phyloP scores from a whole-genome alignment of 192 early-diverging fungal genomes.

The Coemansia sp. region DNA sequence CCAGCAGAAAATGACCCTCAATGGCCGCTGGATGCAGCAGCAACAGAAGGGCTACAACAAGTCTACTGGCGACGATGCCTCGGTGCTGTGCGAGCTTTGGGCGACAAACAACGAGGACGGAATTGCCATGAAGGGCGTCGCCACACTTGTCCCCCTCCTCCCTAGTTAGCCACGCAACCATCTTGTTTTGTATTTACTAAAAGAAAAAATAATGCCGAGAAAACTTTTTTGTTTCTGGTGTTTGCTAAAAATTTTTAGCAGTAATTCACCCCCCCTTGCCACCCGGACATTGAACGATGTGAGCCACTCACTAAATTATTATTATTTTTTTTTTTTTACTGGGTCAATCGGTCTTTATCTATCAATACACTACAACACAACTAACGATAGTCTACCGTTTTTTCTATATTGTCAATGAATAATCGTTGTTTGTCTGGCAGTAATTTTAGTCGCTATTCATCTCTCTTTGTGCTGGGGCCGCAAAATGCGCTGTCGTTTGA shows the following conservation, averaged over 20 bases:
- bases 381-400: no score
- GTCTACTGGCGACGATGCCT: slow-evolving; percentile 21
- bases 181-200: slow-evolving; percentile 4
- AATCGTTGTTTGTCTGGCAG: no score
- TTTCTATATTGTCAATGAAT: no score
- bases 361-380: no score
- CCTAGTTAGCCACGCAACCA: neutral
- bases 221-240: neutral
- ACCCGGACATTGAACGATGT: no score
- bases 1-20: slow-evolving; percentile 60
- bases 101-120: slow-evolving; percentile 64
- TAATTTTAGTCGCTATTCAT: neutral
- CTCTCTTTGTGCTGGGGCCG: neutral
- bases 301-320: no score
- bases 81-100: slow-evolving; percentile 70
- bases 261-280: no score
- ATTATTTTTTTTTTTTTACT: no score
- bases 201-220: no score
- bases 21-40: slow-evolving; percentile 50
- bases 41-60: slow-evolving; percentile 10
- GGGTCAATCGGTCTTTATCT: no score
- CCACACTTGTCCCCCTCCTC: slow-evolving; percentile 37
- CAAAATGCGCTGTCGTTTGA: neutral
- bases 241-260: slow-evolving; percentile 4
- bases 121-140: slow-evolving; percentile 74